Evolutionary conservation across 2,329 filamentous ascomycete genomes (phyloP).

Genomic region (Arthrinium phaeospermum): DNA sequence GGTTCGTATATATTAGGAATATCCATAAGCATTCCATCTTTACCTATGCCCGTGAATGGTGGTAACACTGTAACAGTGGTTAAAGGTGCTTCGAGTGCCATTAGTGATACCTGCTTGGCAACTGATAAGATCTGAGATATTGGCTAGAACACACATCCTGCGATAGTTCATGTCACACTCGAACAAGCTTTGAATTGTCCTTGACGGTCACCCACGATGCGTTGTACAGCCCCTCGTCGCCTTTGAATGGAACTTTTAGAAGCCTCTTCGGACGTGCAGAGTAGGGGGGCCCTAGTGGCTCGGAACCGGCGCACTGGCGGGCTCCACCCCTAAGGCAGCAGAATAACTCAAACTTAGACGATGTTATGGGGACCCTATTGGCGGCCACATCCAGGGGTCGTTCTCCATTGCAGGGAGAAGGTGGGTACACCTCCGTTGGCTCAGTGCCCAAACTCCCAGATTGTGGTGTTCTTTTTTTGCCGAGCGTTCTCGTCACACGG

Average conservation of each 20-base stretch:
- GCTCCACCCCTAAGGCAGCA: constrained; percentile 9
- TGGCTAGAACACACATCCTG: no score
- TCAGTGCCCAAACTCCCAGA: background rate
- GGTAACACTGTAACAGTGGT: background rate
- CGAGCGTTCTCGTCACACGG: background rate
- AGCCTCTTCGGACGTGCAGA: background rate
- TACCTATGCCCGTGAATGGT: background rate
- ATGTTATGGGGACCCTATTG: background rate
- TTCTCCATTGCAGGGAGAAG: background rate
- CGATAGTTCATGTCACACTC: no score
- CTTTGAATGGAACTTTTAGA: background rate
- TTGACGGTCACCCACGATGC: no score
- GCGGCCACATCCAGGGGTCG: background rate
- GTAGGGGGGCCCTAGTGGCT: background rate
- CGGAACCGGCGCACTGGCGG: background rate
- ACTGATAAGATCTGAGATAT: background rate
- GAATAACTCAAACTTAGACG: background rate
- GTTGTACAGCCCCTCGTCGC: background rate
- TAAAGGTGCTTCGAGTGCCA: background rate
- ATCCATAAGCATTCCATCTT: background rate
- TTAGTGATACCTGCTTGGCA: background rate
- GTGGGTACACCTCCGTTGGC: background rate
- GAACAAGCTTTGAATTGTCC: no score
- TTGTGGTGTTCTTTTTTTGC: background rate
- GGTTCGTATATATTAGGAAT: accelerated